Percentiles rank a stretch among this genome's conserved stretches.
Evolutionary conservation across 2,329 filamentous ascomycete species (phyloP).

Genomic region (Cladosporium oxysporum): DNA sequence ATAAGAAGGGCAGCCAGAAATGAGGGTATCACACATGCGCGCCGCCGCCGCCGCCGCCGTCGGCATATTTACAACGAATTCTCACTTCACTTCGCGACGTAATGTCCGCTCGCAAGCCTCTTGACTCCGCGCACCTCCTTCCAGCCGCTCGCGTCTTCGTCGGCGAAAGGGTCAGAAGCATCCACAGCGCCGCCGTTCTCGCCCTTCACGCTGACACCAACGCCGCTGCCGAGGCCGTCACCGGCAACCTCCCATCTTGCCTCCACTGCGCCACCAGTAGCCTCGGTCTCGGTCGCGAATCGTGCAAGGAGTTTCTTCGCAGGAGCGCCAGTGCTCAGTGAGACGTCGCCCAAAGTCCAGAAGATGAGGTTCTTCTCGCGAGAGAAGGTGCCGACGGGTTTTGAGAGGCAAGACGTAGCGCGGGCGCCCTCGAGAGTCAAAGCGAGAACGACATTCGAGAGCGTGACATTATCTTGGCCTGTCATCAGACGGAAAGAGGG

Average conservation of each 20-base stretch:
- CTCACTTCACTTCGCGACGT: slow-evolving; percentile 39
- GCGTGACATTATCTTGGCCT: slow-evolving; percentile 47
- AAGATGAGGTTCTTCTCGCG: slow-evolving; percentile 76
- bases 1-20: slow-evolving; percentile 1
- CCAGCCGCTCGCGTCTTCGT: slow-evolving; percentile 61
- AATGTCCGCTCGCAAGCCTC: slow-evolving; percentile 75
- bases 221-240: slow-evolving; percentile 59
- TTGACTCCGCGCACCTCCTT: slow-evolving; percentile 64
- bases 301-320: slow-evolving; percentile 80
- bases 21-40: slow-evolving; percentile 1
- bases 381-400: slow-evolving; percentile 75
- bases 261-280: slow-evolving; percentile 75
- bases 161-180: slow-evolving; percentile 69
- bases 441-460: slow-evolving; percentile 75
- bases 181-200: slow-evolving; percentile 47
- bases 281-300: slow-evolving; percentile 71
- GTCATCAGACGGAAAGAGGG: slow-evolving; percentile 59
- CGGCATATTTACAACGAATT: background rate
- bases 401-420: slow-evolving; percentile 70
- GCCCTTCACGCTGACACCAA: slow-evolving; percentile 55
- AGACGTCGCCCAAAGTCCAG: slow-evolving; percentile 78
- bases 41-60: too few species aligned
- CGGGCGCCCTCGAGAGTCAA: slow-evolving; percentile 67
- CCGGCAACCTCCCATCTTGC: slow-evolving; percentile 73
- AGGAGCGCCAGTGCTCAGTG: slow-evolving; percentile 56